These are phyloP conservation scores for Angomonas ambiguus DNA, from an alignment of 208 protist species.

Conservation along the genomic window DNA sequence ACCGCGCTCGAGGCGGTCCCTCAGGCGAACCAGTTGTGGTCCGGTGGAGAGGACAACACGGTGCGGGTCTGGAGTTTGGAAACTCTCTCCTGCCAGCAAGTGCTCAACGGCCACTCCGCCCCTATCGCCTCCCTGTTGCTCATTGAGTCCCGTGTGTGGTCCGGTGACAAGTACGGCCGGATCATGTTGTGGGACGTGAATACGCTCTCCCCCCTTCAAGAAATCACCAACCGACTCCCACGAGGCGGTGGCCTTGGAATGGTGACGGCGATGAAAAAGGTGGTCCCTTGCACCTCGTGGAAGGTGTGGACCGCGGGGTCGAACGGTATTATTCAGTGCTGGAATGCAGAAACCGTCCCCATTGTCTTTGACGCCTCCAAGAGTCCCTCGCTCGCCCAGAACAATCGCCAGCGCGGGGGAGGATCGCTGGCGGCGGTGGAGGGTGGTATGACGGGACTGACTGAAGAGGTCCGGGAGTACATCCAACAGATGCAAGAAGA, in stretches of 20 bases:
- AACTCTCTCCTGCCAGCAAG: slow-evolving; percentile 40
- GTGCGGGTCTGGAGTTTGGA: slow-evolving; percentile 80
- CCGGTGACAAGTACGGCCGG: slow-evolving; percentile 75
- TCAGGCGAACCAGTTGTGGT: slow-evolving; percentile 73
- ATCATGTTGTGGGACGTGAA: slow-evolving; percentile 81
- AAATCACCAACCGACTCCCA: slow-evolving; percentile 44
- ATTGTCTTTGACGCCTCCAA: slow-evolving; percentile 44
- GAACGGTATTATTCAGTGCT: slow-evolving; percentile 74
- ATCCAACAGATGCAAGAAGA: neutral
- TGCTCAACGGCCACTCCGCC: slow-evolving; percentile 55
- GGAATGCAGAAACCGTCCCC: slow-evolving; percentile 76
- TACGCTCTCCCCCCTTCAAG: slow-evolving; percentile 55
- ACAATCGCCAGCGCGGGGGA: neutral
- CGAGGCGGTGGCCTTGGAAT: slow-evolving; percentile 25
- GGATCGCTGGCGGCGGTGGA: neutral
- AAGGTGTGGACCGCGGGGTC: slow-evolving; percentile 69
- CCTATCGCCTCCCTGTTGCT: slow-evolving; percentile 51
- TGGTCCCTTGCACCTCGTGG: slow-evolving; percentile 50
- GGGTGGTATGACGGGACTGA: neutral
- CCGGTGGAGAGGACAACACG: slow-evolving; percentile 69
- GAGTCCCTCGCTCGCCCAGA: neutral
- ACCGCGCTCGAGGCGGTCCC: slow-evolving; percentile 42
- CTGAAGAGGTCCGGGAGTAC: neutral
- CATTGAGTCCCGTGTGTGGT: slow-evolving; percentile 75
- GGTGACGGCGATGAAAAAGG: slow-evolving; percentile 54